phyloP scores from a whole-genome alignment of 495 filamentous ascomycete genomes.

The Tuber calosporum region DNA sequence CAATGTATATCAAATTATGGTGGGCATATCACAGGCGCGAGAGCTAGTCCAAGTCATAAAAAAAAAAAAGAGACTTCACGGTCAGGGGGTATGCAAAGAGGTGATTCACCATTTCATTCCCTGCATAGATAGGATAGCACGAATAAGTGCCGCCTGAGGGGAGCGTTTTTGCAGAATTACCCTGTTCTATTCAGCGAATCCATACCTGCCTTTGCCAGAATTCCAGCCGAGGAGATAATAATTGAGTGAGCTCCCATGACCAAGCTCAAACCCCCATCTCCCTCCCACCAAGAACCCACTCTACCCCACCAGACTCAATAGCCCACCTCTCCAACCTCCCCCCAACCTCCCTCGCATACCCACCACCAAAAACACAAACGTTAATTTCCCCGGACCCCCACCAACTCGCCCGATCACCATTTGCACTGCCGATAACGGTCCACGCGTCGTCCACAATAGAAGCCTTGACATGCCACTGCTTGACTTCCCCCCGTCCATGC shows the following conservation, averaged over 20 bases:
- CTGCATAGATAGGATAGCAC: neutral
- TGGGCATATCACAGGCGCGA: neutral
- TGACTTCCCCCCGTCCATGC: conserved; percentile 46
- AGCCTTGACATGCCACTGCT: conserved; percentile 65
- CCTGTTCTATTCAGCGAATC: neutral
- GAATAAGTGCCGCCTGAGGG: neutral
- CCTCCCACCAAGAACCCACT: neutral
- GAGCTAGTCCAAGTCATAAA: neutral
- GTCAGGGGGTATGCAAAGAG: neutral
- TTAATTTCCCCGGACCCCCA: conserved; percentile 72
- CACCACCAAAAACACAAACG: conserved; percentile 52
- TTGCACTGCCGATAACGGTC: conserved; percentile 62
- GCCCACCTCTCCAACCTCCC: conserved; percentile 43
- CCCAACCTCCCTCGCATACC: conserved; percentile 46
- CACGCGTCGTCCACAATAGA: conserved; percentile 56
- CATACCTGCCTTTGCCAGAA: neutral
- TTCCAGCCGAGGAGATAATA: neutral
- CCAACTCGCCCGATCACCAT: conserved; percentile 70
- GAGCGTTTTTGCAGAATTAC: neutral
- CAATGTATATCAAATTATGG: neutral
- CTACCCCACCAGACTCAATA: neutral
- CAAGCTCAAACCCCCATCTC: neutral
- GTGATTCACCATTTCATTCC: neutral
- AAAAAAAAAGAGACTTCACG: neutral
- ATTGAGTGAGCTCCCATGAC: neutral